These are phyloP conservation scores for Achaetomium macrosporum DNA, from an alignment of 2,329 filamentous ascomycete genomes.

Conservation along the genomic window DNA sequence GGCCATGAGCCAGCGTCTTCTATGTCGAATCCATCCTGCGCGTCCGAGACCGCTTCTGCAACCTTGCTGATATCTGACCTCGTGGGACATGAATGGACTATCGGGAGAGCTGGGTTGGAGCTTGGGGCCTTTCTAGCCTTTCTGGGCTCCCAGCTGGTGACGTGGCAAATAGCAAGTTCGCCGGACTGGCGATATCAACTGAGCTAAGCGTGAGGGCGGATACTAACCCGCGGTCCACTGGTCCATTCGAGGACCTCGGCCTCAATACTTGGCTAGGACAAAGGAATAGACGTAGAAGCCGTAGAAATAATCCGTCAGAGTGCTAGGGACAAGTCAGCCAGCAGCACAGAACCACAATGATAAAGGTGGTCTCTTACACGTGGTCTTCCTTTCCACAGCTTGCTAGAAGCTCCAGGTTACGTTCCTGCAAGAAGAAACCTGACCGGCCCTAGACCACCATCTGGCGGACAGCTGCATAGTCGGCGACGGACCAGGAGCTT, in stretches of 20 bases:
- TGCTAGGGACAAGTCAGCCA: background rate
- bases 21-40: background rate
- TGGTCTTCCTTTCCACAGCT: slow-evolving; percentile 5
- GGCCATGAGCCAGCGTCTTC: background rate
- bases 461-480: no score
- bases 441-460: no score
- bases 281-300: slow-evolving; percentile 7
- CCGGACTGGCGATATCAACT: background rate
- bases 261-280: slow-evolving; percentile 7
- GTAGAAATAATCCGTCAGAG: slow-evolving; percentile 4
- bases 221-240: background rate
- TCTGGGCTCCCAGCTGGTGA: background rate
- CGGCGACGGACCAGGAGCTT: no score
- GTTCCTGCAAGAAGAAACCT: slow-evolving; percentile 1
- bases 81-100: slow-evolving; percentile 1
- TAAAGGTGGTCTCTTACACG: background rate
- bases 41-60: background rate
- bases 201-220: background rate
- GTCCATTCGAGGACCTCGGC: background rate
- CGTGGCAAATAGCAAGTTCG: background rate
- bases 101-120: slow-evolving; percentile 1
- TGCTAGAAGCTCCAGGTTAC: slow-evolving; percentile 1
- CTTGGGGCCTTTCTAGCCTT: background rate
- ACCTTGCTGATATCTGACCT: background rate
- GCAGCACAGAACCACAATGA: background rate